phyloP scores from a whole-genome alignment of 1,139 yeast genomes.

The Debaryomyces robertsiae region DNA sequence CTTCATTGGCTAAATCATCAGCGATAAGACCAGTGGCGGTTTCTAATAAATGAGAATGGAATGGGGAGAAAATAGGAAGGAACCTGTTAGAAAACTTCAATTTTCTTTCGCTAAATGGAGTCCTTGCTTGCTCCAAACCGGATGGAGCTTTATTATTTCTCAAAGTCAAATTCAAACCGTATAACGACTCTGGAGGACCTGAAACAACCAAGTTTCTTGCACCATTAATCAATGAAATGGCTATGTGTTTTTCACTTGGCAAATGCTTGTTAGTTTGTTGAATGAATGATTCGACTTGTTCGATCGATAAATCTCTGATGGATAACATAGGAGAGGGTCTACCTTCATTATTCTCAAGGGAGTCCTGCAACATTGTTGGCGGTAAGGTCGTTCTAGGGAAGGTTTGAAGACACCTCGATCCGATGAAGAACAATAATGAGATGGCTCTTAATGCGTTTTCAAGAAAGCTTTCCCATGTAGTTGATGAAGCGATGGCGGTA shows the following conservation, averaged over 20 bases:
- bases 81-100: constrained; percentile 90
- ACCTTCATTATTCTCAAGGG: constrained; percentile 93
- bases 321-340: constrained; percentile 97
- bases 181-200: constrained; percentile 98
- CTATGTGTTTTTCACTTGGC: constrained; percentile 88
- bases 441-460: constrained; percentile 75
- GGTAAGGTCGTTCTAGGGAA: constrained; percentile 95
- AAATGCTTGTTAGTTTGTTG: constrained; percentile 89
- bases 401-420: constrained; percentile 85
- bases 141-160: constrained; percentile 94
- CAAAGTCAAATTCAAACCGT: constrained; percentile 89
- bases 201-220: constrained; percentile 93
- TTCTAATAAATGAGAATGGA: constrained; percentile 86
- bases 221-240: constrained; percentile 89
- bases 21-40: constrained; percentile 70
- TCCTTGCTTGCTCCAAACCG: constrained; percentile 92
- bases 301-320: constrained; percentile 79
- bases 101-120: constrained; percentile 91
- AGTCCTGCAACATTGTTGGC: constrained; percentile 91
- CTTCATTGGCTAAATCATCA: constrained; percentile 60
- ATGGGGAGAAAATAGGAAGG: constrained; percentile 93
- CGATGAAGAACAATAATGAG: constrained; percentile 85
- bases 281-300: constrained; percentile 77
- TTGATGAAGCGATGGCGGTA: constrained; percentile 83
- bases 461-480: constrained; percentile 82